Evolutionary conservation across 2,329 filamentous ascomycete species (phyloP), one percentile per base, ranked within the genome.

Genomic region (Thielaviopsis populi): DNA sequence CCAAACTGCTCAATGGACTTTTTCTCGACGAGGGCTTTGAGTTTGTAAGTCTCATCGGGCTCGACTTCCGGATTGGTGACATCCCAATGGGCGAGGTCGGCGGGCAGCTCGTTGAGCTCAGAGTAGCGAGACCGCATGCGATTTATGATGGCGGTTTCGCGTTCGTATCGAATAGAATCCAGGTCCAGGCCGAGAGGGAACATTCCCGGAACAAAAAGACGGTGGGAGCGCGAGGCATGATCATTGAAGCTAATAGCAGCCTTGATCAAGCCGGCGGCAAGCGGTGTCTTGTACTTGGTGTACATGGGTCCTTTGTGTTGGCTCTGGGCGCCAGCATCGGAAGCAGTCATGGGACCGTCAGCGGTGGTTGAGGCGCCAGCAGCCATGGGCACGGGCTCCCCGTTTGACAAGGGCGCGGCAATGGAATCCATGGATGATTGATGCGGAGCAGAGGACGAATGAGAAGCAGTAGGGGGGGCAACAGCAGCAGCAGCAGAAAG

Each of bases 21-120:
- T 78, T 95, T 90, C 76, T 99, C 94, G 65, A 99, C 96, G 68
- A 96, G 80, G 27, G 91, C 89, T 73, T 92, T 91, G 62, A 91
- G 77, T 77, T 96, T 97, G 60, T 95, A 76, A 0, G 85, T 84
- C 69, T 95, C 89, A 69, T 96, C 90, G 24, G 86, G 81, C 27
- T 85, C 83, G 1, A 82, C 80, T 71, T 68, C 72, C 33, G 87
- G 82, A 66, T 89, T 86, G 8, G 84, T 84, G 0, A 86, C 84
- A 70, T 97, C 90, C 88, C 91, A 95, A 60, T 89, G 87, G 37
- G 86, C 89, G 60, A 96, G 79, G 70, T 95, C 96, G 41, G 88
- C 90, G 17, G 90, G 88, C 19, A 96, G 77, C 37, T 85, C 83
- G 71, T 91, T 91, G 30, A 99, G 78, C 72, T 97, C 91, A 10